A percentile compares a stretch with the other conserved stretches of the same genome.
phyloP scores from a whole-genome alignment of 768 basidiomycete genomes.

The Phlebiopsis gigantea region DNA sequence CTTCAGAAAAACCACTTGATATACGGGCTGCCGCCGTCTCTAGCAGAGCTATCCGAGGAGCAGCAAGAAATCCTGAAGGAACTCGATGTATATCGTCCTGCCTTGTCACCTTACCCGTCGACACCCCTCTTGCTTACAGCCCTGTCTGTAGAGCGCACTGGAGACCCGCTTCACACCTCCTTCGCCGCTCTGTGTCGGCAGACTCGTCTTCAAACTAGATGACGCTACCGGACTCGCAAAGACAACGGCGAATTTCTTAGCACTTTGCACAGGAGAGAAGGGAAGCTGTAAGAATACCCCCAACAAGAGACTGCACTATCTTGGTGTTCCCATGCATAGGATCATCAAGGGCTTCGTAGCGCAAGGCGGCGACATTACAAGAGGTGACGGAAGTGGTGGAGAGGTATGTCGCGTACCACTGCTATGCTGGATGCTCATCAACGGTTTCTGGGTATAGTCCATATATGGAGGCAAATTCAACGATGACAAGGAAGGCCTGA shows the following conservation, averaged over 20 bases:
- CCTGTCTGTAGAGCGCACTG: slow-evolving; percentile 23
- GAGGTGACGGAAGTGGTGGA: slow-evolving; percentile 48
- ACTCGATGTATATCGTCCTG: slow-evolving; percentile 26
- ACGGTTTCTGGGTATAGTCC: slow-evolving; percentile 24
- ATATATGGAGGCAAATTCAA: slow-evolving; percentile 45
- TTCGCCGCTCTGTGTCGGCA: slow-evolving; percentile 33
- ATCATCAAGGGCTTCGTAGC: slow-evolving; percentile 44
- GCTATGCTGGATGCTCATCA: neutral
- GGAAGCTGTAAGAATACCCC: slow-evolving; percentile 41
- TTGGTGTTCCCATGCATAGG: slow-evolving; percentile 39
- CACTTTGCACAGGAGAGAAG: slow-evolving; percentile 41
- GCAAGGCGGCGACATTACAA: slow-evolving; percentile 50
- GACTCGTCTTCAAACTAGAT: slow-evolving; percentile 38
- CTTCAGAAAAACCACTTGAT: slow-evolving; percentile 33
- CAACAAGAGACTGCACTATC: slow-evolving; percentile 40
- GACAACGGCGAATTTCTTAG: slow-evolving; percentile 43
- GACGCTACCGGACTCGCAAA: slow-evolving; percentile 35
- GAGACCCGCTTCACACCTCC: slow-evolving; percentile 32
- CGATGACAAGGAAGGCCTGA: slow-evolving; percentile 47
- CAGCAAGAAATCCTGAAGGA: slow-evolving; percentile 36
- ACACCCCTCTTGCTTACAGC: neutral
- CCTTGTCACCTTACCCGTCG: neutral
- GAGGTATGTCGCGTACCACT: slow-evolving; percentile 38
- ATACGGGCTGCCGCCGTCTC: slow-evolving; percentile 37
- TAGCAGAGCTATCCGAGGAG: slow-evolving; percentile 36